Conservation (phyloP, 768 basidiomycete genomes). For the Pleurotus sapidus region DNA sequence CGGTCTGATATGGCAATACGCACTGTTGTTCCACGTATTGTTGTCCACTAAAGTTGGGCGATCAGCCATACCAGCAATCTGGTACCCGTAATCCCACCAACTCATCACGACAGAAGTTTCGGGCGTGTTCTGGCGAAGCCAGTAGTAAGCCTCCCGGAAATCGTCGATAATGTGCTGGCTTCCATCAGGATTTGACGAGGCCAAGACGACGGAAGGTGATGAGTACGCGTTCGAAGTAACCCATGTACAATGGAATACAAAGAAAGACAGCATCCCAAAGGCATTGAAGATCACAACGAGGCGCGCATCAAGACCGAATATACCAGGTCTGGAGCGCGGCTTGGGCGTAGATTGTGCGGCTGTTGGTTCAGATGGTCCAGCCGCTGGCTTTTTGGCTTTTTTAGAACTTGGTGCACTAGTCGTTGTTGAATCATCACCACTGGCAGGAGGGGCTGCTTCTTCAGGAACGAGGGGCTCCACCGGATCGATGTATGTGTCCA, state of each 20-base stretch:
- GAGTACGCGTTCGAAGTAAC: conserved; percentile 95
- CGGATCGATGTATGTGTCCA: conserved; percentile 91
- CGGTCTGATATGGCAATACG: conserved; percentile 26
- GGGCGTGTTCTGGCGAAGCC: conserved; percentile 94
- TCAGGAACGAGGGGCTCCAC: conserved; percentile 51
- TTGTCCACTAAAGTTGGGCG: conserved; percentile 95
- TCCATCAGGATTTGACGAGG: conserved; percentile 77
- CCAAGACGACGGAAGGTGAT: conserved; percentile 94
- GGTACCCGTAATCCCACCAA: conserved; percentile 99
- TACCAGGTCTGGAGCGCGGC: conserved; percentile 46
- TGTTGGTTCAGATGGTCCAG: conserved; percentile 31
- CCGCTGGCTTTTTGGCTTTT: conserved; percentile 53
- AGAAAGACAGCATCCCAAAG: conserved; percentile 77
- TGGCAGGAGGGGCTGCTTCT: conserved; percentile 21
- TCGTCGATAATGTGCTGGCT: conserved; percentile 96
- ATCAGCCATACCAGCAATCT: conserved; percentile 99
- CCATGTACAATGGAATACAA: conserved; percentile 97
- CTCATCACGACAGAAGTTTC: conserved; percentile 94
- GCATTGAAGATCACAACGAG: conserved; percentile 72
- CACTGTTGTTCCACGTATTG: conserved; percentile 99
- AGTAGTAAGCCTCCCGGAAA: conserved; percentile 99
- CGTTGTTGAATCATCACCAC: conserved; percentile 24
- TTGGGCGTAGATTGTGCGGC: conserved; percentile 19
- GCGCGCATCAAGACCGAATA: conserved; percentile 86
- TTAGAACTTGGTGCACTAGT: conserved; percentile 34